Evolutionary conservation across 148 eudicot genomes (phyloP), one percentile per base, ranked within the genome.

Genomic region (Cornus kousa): DNA sequence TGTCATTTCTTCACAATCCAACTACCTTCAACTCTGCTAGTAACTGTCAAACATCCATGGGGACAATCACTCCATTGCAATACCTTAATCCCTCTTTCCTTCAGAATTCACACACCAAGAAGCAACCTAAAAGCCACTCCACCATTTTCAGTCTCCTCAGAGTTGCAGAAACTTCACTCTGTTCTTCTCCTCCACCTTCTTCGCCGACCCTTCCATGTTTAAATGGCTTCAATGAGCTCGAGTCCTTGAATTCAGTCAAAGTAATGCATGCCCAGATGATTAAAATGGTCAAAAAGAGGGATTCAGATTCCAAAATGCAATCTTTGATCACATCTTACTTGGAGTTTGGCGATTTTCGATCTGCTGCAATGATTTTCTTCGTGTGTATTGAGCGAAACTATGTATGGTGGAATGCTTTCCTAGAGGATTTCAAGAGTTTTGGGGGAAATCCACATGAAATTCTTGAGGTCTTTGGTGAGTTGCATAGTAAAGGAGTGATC

Each of bases 401-500:
- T 71, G 37, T 86, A 74, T 31, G 77, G 1, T 91, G 89, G 92
- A 89, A 83, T 62, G 68, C 46, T 59, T 91, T 89, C 64, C 46
- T 88, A 14, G 83, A 85, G 76, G 87, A 91, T 67, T 86, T 85
- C 33, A 82, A 69, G 68, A 79, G 85, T 73, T 89, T 59, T 79
- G 91, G 91, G 28, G 91, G 95, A 70, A 74, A 83, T 85, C 92
- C 92, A 73, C 13, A 50, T 82, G 87, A 86, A 71, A 88, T 91
- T 83, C 87, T 91, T 85, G 84, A 81, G 83, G 83, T 82, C 75
- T 91, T 89, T 70, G 46, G 74, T 66, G 87, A 85, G n/a, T 84
- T 91, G 76, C 76, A 83, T 81, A 78, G 77, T 9, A 91, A 83
- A 83, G 90, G 90, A 50, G 85, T 91, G 76, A 74, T 74, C 31